Evolutionary conservation across 2,329 filamentous ascomycete species (phyloP), one percentile per base, ranked within the genome.

Genomic region (Fusarium odoratissimum): DNA sequence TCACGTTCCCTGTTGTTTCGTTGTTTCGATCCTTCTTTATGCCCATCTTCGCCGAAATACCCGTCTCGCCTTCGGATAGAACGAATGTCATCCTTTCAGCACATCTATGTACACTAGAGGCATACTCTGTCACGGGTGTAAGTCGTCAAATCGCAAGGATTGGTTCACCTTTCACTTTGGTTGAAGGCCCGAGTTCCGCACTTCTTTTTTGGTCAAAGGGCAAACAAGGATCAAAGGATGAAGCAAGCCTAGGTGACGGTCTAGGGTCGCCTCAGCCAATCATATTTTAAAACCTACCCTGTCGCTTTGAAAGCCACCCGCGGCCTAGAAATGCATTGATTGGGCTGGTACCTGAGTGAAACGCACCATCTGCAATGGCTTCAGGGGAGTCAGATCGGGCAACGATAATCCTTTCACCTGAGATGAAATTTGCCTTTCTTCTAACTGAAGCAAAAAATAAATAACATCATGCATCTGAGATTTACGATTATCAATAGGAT

Each of bases 321-420:
- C 66, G 35, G 44, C 40, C 31, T 42, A 54, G 25, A 40, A 35
- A 40, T 59, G 46, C 49, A 60, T 60, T 76, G 72, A 77, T 75
- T 75, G 74, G 70, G 44, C 59, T 51, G 30, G 75, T 76, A 59
- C 69, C 70, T 75, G 67, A 60, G 57, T 76, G 75, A 77, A 77
- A 77, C 75, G 42, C 69, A 41, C 60, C 45, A 73, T 67, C 69
- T 54, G 62, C 59, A 74, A 64, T 71, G 60, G 59, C 58, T 60
- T 58, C 60, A 64, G 62, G 71, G 64, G 58, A 64, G 56, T 33
- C 45, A 60, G 41, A 60, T 61, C 57, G 30, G 51, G 37, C 23
- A 66, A 38, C 56, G 38, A 44, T 45, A 49, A 51, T 54, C 13
- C 44, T 40, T 57, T 45, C 28, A 60, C 55, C 60, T 67, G 55